Conservation (phyloP, 306 rosid genomes). For the Fragaria nilgerrensis region DNA sequence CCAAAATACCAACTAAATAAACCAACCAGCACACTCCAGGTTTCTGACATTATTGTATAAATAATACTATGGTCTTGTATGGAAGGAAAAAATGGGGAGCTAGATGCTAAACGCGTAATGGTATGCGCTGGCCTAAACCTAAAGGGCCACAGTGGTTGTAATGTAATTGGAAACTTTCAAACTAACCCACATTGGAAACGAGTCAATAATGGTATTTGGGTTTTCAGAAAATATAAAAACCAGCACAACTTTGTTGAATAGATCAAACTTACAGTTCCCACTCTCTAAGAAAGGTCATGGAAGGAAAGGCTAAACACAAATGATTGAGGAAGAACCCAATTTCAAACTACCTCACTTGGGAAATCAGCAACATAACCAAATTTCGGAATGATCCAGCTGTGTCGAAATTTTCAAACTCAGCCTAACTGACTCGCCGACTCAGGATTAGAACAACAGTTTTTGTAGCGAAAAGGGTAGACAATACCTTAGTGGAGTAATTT, state of each 20-base stretch:
- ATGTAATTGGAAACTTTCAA: conserved; percentile 6
- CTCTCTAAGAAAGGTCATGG: not conserved
- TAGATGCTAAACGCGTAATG: not conserved
- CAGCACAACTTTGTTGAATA: not conserved
- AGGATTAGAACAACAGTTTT: not conserved
- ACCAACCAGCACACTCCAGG: not conserved
- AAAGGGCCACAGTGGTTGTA: not conserved
- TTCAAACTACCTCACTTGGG: not conserved
- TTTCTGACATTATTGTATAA: not conserved
- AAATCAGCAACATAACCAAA: not conserved
- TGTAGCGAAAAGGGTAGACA: not conserved
- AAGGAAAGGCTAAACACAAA: not conserved
- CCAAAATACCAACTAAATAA: conserved; percentile 10
- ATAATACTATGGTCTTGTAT: not conserved
- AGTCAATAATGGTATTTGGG: not conserved
- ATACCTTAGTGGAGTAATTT: not conserved
- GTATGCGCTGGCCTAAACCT: not conserved
- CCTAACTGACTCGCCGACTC: too few relatives aligned
- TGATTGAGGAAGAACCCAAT: not conserved
- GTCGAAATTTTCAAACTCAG: not conserved
- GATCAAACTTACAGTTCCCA: not conserved
- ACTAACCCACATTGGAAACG: conserved; percentile 1
- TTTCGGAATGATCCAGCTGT: not conserved
- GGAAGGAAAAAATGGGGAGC: not conserved
- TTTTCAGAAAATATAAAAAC: not conserved